phyloP scores from a whole-genome alignment of 306 rosid species.

The Calophaca sinica region DNA sequence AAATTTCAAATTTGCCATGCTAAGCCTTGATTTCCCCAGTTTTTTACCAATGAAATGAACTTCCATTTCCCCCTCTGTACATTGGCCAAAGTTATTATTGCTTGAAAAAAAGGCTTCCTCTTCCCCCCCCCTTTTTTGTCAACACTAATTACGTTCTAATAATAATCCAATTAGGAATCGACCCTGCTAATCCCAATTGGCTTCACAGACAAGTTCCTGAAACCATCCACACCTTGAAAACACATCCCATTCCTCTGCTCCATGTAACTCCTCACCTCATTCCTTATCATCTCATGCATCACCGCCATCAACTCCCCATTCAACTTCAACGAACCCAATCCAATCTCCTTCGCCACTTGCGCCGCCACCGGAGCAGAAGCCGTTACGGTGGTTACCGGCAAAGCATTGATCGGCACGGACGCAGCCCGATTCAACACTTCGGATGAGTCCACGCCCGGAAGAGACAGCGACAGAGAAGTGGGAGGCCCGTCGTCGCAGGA shows the following conservation, averaged over 20 bases:
- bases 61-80: conserved; percentile 59
- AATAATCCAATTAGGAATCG: conserved; percentile 35
- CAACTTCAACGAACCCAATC: conserved; percentile 55
- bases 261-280: conserved; percentile 88
- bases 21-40: neutral
- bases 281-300: conserved; percentile 93
- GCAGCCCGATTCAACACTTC: conserved; percentile 49
- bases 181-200: conserved; percentile 68
- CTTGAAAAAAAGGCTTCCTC: conserved; percentile 41
- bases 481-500: conserved; percentile 61
- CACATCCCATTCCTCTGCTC: conserved; percentile 62
- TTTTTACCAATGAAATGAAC: neutral
- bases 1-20: conserved; percentile 36
- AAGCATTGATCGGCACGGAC: neutral
- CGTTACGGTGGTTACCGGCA: neutral
- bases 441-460: conserved; percentile 66
- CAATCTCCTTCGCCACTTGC: conserved; percentile 13
- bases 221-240: conserved; percentile 58
- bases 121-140: neutral
- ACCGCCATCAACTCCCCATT: conserved; percentile 71
- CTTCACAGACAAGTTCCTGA: conserved; percentile 65
- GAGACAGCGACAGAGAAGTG: conserved; percentile 79
- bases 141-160: conserved; percentile 41
- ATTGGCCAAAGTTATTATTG: conserved; percentile 65
- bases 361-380: conserved; percentile 13